Evolutionary conservation across 2,329 filamentous ascomycete genomes (phyloP).

Genomic region (Aspergillus felis): DNA sequence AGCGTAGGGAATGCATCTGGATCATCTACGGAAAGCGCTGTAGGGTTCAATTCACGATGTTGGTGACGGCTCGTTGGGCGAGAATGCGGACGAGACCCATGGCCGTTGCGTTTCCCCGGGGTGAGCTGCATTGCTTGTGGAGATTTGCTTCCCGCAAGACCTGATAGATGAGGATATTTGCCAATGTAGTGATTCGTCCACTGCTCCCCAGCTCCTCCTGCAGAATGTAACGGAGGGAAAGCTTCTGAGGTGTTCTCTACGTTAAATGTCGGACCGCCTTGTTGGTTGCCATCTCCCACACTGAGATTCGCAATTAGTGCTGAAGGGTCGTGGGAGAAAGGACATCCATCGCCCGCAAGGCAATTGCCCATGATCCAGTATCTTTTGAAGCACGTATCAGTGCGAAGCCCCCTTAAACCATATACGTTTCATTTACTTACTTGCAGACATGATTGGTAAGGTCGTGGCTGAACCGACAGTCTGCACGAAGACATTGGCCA

Average conservation of each 20-base stretch:
- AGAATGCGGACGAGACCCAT: slow-evolving; percentile 66
- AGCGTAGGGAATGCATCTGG: slow-evolving; percentile 92
- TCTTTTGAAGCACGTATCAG: slow-evolving; percentile 44
- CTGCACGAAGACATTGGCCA: slow-evolving; percentile 90
- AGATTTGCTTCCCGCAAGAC: slow-evolving; percentile 45
- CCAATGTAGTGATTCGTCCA: slow-evolving; percentile 48
- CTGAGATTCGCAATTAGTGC: slow-evolving; percentile 77
- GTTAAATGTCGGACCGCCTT: slow-evolving; percentile 62
- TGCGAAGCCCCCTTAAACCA: neutral
- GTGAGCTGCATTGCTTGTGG: slow-evolving; percentile 26
- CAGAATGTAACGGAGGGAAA: slow-evolving; percentile 71
- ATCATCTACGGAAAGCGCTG: slow-evolving; percentile 79
- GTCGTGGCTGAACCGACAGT: slow-evolving; percentile 96
- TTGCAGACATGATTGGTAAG: slow-evolving; percentile 96
- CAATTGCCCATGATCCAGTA: slow-evolving; percentile 98
- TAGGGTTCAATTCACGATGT: slow-evolving; percentile 58
- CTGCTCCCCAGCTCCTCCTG: slow-evolving; percentile 57
- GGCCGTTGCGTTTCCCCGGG: slow-evolving; percentile 40
- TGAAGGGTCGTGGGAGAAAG: slow-evolving; percentile 94
- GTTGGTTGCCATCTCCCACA: slow-evolving; percentile 54
- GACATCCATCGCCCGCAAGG: slow-evolving; percentile 86
- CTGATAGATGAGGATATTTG: slow-evolving; percentile 40
- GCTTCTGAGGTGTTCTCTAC: slow-evolving; percentile 73
- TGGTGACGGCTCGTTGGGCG: slow-evolving; percentile 81
- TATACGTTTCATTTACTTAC: slow-evolving; percentile 53